Evolutionary conservation across 345 rosid genomes (phyloP), one percentile per base, ranked within the genome.

Genomic region (Euphorbia lathyris): DNA sequence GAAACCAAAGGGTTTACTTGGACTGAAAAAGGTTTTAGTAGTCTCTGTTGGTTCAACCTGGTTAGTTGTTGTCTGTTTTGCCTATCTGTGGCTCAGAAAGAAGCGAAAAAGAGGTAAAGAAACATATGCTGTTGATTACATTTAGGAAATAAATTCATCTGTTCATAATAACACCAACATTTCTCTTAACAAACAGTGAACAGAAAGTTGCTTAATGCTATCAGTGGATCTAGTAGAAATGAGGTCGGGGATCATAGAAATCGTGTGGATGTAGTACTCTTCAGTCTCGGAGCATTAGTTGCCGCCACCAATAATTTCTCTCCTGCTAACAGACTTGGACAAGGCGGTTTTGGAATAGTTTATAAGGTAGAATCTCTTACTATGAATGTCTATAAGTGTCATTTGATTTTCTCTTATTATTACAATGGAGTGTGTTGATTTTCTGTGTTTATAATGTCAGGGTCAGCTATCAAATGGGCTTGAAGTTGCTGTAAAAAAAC

Each of bases 401-500:
- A 40, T 40, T 40, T 40, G 43, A 40, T 5, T 40, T 40, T 40
- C 10, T 40, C 43, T 40, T 3, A 40, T 40, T 40, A 32, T 32
- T 5, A n/a, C n/a, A n/a, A n/a, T n/a, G n/a, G n/a, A n/a, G n/a
- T n/a, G n/a, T n/a, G n/a, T n/a, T n/a, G n/a, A n/a, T n/a, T n/a
- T n/a, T n/a, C n/a, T n/a, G n/a, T n/a, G n/a, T n/a, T n/a, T n/a
- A n/a, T 58, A 14, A 29, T 58, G 16, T 7, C 27, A 58, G 62
- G 62, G 62, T 26, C 19, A 29, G 17, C 38, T 58, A 27, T 4
- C 62, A 25, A 42, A 62, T 71, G 74, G 74, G 7, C 67, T 23
- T 32, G 61, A 71, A 60, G 17, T 71, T 51, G 67, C 74, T 26
- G 67, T 62, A 23, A 71, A 71, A 27, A 58, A 64, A 29, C 45